Conservation (phyloP, 2,329 filamentous ascomycete species). For the Onygena corvina region DNA sequence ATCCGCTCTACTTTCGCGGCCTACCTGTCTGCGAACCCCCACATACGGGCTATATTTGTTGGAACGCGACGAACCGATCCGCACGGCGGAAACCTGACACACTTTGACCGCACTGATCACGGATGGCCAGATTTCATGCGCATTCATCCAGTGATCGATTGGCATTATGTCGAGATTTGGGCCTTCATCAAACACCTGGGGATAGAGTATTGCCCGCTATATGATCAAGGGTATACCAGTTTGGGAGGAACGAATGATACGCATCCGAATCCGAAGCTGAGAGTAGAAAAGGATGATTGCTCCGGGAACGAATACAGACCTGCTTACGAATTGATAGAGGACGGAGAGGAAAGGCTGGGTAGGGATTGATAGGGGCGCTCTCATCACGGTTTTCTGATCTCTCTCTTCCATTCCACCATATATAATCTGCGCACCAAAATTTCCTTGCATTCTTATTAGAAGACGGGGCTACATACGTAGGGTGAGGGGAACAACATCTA, state of each 20-base stretch:
- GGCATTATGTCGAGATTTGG: conserved; percentile 95
- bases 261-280: conserved; percentile 69
- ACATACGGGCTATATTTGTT: conserved; percentile 68
- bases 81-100: conserved; percentile 63
- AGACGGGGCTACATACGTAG: neutral
- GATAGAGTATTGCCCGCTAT: conserved; percentile 74
- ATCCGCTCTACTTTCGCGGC: conserved; percentile 71
- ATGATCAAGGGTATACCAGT: conserved; percentile 81
- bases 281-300: conserved; percentile 17
- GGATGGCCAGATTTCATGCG: conserved; percentile 91
- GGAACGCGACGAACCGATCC: conserved; percentile 86
- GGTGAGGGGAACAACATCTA: neutral
- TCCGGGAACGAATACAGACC: conserved; percentile 40
- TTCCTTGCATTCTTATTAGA: neutral
- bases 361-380: conserved; percentile 41
- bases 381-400: neutral
- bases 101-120: conserved; percentile 77
- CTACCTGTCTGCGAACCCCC: conserved; percentile 47
- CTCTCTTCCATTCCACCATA: neutral
- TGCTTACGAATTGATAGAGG: conserved; percentile 62
- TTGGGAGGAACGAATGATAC: conserved; percentile 87
- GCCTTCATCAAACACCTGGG: conserved; percentile 60
- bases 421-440: neutral
- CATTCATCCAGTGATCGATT: conserved; percentile 91
- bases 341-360: conserved; percentile 67